phyloP scores from a whole-genome alignment of 2,329 filamentous ascomycete genomes.

The Penicillium sp. region DNA sequence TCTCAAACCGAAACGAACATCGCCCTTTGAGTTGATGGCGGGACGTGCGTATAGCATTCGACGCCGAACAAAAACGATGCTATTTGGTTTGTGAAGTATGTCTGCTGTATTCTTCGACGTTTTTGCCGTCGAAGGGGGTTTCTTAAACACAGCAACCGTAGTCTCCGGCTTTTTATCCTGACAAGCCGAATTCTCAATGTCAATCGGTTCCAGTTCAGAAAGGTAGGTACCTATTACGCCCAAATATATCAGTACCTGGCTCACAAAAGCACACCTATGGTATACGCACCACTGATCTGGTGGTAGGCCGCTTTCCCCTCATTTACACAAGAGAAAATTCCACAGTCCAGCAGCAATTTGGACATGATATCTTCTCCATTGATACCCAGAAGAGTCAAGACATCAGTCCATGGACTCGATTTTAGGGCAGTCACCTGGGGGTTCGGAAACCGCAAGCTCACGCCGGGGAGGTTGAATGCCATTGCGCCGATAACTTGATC shows the following conservation, averaged over 20 bases:
- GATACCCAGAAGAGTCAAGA: constrained; percentile 70
- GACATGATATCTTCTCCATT: constrained; percentile 75
- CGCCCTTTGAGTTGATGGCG: constrained; percentile 63
- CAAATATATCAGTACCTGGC: neutral
- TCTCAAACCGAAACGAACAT: constrained; percentile 69
- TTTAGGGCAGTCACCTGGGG: constrained; percentile 67
- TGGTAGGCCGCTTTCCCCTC: constrained; percentile 62
- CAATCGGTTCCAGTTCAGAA: constrained; percentile 26
- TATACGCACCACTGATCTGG: constrained; percentile 68
- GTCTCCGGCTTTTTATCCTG: neutral
- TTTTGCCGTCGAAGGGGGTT: neutral
- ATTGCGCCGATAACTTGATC: constrained; percentile 29
- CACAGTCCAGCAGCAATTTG: constrained; percentile 70
- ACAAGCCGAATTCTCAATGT: neutral
- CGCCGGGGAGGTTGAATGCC: constrained; percentile 57
- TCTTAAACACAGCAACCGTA: neutral
- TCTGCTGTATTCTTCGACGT: neutral
- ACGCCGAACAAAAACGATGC: constrained; percentile 72
- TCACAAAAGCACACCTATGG: neutral
- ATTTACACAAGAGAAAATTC: constrained; percentile 65
- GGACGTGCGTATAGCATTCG: constrained; percentile 83
- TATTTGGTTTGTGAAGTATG: constrained; percentile 36
- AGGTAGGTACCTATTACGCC: constrained; percentile 26
- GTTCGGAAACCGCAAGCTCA: constrained; percentile 64
- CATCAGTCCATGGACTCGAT: constrained; percentile 66